Evolutionary conservation across 495 filamentous ascomycete species (phyloP).

Genomic region (Friedmanniomyces endolithicus): DNA sequence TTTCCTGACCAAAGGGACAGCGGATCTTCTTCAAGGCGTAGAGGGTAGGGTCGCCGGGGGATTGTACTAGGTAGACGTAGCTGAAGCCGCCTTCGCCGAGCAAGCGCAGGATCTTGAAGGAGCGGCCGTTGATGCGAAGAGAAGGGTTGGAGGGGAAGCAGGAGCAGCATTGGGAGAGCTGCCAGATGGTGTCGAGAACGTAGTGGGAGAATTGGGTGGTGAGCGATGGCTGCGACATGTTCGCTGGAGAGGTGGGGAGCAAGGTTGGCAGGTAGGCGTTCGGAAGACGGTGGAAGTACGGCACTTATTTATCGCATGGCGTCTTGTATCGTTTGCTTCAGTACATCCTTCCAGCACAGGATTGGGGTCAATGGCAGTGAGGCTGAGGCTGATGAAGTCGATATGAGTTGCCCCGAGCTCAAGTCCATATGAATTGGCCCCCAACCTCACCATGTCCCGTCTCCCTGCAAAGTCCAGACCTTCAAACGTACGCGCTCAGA

Average conservation of each 20-base stretch:
- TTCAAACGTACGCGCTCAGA: neutral
- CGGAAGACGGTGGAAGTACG: neutral
- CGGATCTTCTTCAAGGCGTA: slow-evolving; percentile 97
- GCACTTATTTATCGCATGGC: neutral
- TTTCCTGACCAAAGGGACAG: slow-evolving; percentile 94
- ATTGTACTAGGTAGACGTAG: slow-evolving; percentile 96
- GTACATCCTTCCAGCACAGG: too few relatives aligned
- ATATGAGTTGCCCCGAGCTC: neutral
- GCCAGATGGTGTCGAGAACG: slow-evolving; percentile 78
- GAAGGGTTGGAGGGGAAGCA: slow-evolving; percentile 91
- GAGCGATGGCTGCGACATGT: slow-evolving; percentile 16
- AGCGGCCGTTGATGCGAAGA: slow-evolving; percentile 85
- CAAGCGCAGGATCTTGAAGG: slow-evolving; percentile 86
- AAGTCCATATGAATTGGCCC: neutral
- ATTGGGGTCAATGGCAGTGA: neutral
- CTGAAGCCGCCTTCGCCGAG: slow-evolving; percentile 80
- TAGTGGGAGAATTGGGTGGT: slow-evolving; percentile 40
- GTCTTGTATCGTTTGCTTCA: neutral
- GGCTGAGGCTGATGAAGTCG: neutral
- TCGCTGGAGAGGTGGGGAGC: neutral
- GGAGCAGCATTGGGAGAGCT: slow-evolving; percentile 82
- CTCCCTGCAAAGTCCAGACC: too few relatives aligned
- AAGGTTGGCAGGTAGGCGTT: neutral
- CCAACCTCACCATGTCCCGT: too few relatives aligned
- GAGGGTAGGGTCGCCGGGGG: slow-evolving; percentile 62